Percentiles rank a stretch among this genome's conserved stretches.
Conservation (phyloP, 768 basidiomycete species). For the Strobilomyces dryophilus region DNA sequence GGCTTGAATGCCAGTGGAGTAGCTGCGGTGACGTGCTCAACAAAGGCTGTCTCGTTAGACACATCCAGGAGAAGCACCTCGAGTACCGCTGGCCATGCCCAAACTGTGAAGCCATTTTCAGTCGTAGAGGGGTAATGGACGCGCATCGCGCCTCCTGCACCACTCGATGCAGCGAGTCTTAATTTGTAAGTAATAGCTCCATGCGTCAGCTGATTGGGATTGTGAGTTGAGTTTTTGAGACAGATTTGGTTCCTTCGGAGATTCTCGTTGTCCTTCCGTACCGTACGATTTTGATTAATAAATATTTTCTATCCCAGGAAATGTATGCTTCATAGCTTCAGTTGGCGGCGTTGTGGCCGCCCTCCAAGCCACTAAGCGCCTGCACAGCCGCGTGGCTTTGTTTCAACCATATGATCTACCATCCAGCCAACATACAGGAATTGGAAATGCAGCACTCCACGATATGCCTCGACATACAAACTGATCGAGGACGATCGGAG, state of each 20-base stretch:
- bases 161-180: neutral
- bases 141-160: conserved; percentile 13
- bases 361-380: conserved; percentile 1
- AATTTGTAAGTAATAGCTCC: conserved; percentile 1
- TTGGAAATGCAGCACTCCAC: neutral
- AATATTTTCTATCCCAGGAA: too few relatives aligned
- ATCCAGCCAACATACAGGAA: conserved; percentile 8
- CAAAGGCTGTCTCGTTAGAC: conserved; percentile 15
- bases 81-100: conserved; percentile 22
- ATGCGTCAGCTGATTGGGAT: neutral
- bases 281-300: neutral
- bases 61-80: conserved; percentile 25
- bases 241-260: neutral
- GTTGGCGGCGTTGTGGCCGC: neutral
- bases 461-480: neutral
- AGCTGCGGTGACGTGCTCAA: conserved; percentile 14
- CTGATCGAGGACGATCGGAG: neutral
- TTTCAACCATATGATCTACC: neutral
- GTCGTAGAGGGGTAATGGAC: conserved; percentile 18
- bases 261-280: neutral
- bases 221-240: conserved; percentile 1
- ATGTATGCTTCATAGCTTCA: neutral
- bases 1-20: conserved; percentile 14
- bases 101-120: conserved; percentile 14
- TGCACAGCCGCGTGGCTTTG: neutral